Evolutionary conservation across 2,329 filamentous ascomycete genomes (phyloP).

Genomic region (Gaeumannomyces tritici): DNA sequence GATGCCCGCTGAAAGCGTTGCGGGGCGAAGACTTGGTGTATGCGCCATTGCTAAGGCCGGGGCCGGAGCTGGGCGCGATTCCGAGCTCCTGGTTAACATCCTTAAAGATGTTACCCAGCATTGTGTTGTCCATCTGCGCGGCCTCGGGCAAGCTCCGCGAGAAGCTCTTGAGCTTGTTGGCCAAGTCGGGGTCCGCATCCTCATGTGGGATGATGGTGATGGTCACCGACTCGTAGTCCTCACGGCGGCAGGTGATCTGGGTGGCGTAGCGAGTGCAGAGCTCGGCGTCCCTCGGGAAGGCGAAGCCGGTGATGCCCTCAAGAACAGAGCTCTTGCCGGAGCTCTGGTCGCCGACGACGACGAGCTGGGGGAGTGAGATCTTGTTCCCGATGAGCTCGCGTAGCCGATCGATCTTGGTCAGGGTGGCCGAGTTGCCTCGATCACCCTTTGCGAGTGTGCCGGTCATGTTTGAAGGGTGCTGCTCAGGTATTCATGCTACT

Average conservation of each 20-base stretch:
- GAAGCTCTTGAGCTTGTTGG: constrained; percentile 6
- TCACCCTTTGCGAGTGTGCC: background rate
- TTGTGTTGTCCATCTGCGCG: constrained; percentile 3
- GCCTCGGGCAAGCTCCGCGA: constrained; percentile 5
- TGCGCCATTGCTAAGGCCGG: too few species aligned
- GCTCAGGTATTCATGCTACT: too few species aligned
- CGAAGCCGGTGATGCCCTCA: constrained; percentile 49
- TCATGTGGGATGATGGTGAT: constrained; percentile 30
- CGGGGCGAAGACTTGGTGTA: background rate
- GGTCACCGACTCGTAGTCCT: constrained; percentile 20
- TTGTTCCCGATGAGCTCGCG: constrained; percentile 15
- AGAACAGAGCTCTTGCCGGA: constrained; percentile 80
- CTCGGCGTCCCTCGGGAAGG: constrained; percentile 31
- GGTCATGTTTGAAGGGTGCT: background rate
- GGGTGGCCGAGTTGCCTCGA: constrained; percentile 10
- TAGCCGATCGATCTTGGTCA: constrained; percentile 17
- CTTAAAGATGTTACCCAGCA: constrained; percentile 19
- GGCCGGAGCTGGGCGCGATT: background rate
- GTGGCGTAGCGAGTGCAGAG: constrained; percentile 41
- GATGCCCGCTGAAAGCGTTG: constrained; percentile 33
- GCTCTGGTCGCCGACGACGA: constrained; percentile 76
- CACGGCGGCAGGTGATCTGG: constrained; percentile 33
- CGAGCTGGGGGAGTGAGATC: constrained; percentile 38
- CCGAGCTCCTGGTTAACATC: constrained; percentile 19
- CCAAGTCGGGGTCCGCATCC: constrained; percentile 7